A percentile compares a stretch with the other conserved stretches of the same genome.
These are phyloP conservation scores for Larix sibirica DNA, from an alignment of 83 land plant genomes.

Conservation along the genomic window DNA sequence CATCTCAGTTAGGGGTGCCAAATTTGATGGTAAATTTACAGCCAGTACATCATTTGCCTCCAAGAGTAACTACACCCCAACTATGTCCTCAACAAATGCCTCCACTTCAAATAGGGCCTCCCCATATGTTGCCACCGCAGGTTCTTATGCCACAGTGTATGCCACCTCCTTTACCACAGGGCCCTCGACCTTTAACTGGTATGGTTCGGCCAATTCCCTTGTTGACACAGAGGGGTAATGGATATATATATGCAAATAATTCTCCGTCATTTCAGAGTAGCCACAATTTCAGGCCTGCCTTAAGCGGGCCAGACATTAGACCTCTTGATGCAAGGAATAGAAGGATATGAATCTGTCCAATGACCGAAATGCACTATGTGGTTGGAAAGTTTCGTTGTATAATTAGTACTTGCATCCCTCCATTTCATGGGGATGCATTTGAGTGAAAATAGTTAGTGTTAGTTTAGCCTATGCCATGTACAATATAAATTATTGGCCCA, in stretches of 20 bases:
- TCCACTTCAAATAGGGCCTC: conserved; percentile 3
- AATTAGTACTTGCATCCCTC: too few species aligned
- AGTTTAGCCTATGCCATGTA: too few species aligned
- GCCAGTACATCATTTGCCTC: neutral
- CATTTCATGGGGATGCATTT: too few species aligned
- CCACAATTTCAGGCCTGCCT: conserved; percentile 11
- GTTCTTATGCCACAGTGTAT: neutral
- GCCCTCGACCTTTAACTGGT: conserved; percentile 7
- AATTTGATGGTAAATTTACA: neutral
- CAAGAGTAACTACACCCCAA: neutral
- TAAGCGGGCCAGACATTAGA: conserved; percentile 10
- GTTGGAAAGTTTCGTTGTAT: too few species aligned
- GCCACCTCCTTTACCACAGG: neutral
- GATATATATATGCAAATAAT: neutral
- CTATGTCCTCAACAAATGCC: neutral
- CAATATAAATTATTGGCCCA: too few species aligned
- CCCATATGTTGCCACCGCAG: neutral
- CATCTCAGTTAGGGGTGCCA: neutral
- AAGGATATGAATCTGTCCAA: neutral
- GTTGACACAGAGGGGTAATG: neutral
- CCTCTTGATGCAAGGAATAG: conserved; percentile 16
- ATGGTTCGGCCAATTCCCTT: neutral
- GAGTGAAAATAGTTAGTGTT: too few species aligned
- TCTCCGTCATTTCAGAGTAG: neutral
- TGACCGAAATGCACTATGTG: too few species aligned